Evolutionary conservation across 2,329 filamentous ascomycete genomes (phyloP).

Genomic region (Lasiodiplodia hormozganensis): DNA sequence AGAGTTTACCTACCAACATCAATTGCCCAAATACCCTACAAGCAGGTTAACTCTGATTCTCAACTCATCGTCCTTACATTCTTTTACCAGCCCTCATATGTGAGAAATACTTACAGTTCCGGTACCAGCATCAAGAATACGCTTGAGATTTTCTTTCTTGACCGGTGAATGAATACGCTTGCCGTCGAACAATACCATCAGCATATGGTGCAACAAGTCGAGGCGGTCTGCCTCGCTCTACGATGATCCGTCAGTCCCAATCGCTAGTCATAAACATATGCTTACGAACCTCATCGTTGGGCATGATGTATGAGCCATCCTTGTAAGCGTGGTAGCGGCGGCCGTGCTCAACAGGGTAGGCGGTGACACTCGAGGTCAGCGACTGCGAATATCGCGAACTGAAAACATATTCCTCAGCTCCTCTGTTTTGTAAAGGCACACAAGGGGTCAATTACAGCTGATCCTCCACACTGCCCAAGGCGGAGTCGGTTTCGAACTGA

Average conservation of each 20-base stretch:
- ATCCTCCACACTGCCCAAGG: neutral
- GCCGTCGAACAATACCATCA: slow-evolving; percentile 37
- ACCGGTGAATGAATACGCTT: slow-evolving; percentile 35
- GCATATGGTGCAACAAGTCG: slow-evolving; percentile 37
- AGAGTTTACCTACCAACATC: slow-evolving; percentile 32
- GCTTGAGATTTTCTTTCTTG: slow-evolving; percentile 24
- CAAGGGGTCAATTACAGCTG: neutral
- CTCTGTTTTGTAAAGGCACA: neutral
- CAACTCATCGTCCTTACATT: neutral
- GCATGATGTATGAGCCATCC: slow-evolving; percentile 39
- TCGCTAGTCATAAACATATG: fast-evolving
- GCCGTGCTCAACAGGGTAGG: slow-evolving; percentile 37
- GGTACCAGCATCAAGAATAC: slow-evolving; percentile 38
- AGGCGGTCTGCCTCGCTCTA: slow-evolving; percentile 44
- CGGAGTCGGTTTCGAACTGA: slow-evolving; percentile 1
- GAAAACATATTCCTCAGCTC: neutral
- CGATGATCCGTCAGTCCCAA: neutral
- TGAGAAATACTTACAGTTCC: slow-evolving; percentile 32
- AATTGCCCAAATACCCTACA: slow-evolving; percentile 38
- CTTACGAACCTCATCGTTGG: slow-evolving; percentile 33
- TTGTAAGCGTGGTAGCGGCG: slow-evolving; percentile 40
- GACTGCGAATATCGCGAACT: slow-evolving; percentile 19
- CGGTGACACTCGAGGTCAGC: slow-evolving; percentile 30
- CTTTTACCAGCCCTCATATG: neutral
- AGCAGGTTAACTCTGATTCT: neutral